Evolutionary conservation across 495 filamentous ascomycete genomes (phyloP).

Genomic region (Pseudevernia furfuracea): DNA sequence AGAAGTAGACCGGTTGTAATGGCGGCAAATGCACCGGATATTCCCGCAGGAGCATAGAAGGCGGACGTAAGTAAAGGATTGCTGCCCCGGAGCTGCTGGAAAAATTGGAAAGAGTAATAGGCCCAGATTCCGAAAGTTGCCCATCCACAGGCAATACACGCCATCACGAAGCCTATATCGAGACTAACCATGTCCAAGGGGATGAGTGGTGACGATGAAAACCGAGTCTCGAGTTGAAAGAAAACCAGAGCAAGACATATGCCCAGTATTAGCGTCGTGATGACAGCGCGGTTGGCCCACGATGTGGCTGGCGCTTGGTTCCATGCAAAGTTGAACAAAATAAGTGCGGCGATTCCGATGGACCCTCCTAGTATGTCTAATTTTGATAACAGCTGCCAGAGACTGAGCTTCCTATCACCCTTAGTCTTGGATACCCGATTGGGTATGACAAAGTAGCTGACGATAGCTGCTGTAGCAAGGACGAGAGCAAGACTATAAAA

Average conservation of each 20-base stretch:
- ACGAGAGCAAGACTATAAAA: neutral
- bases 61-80: slow-evolving; percentile 35
- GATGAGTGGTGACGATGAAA: slow-evolving; percentile 34
- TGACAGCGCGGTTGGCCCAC: slow-evolving; percentile 40
- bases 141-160: slow-evolving; percentile 41
- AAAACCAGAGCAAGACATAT: slow-evolving; percentile 29
- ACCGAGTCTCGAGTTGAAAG: slow-evolving; percentile 36
- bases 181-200: slow-evolving; percentile 34
- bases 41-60: slow-evolving; percentile 31
- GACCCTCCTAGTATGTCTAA: slow-evolving; percentile 19
- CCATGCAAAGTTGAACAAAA: slow-evolving; percentile 42
- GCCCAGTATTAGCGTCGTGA: slow-evolving; percentile 38
- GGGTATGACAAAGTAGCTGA: neutral
- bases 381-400: neutral
- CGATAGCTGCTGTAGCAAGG: too few relatives aligned
- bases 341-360: slow-evolving; percentile 26
- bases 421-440: too few relatives aligned
- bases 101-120: slow-evolving; percentile 40
- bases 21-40: slow-evolving; percentile 35
- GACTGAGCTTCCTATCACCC: too few relatives aligned
- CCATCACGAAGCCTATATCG: slow-evolving; percentile 37
- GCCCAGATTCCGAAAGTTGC: slow-evolving; percentile 38
- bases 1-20: slow-evolving; percentile 39
- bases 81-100: slow-evolving; percentile 29
- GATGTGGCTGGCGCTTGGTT: slow-evolving; percentile 41